phyloP scores from a whole-genome alignment of 352 stramenopile genomes.

The Phytophthora sp. region DNA sequence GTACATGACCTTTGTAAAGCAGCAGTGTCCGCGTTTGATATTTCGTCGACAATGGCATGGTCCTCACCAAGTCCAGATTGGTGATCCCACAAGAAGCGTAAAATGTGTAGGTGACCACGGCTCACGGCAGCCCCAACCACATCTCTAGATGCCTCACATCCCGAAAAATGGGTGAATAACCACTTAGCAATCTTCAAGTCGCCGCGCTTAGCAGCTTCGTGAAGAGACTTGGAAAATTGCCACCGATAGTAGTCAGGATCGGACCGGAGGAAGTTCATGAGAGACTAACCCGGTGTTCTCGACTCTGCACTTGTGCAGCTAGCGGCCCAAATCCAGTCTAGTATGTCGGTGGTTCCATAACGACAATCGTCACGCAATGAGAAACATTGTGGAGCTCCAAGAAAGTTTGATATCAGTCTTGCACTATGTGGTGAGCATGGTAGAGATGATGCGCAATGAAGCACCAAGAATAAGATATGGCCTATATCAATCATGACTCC shows the following conservation, averaged over 20 bases:
- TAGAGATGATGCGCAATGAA: no score
- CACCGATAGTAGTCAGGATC: neutral
- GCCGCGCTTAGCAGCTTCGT: neutral
- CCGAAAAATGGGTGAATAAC: neutral
- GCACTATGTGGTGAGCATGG: no score
- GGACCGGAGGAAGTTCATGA: neutral
- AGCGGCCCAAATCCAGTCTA: conserved; percentile 1
- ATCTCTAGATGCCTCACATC: neutral
- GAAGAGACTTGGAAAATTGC: neutral
- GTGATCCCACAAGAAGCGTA: neutral
- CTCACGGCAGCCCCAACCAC: neutral
- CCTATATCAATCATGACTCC: no score
- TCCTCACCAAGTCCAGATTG: no score
- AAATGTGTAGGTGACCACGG: neutral
- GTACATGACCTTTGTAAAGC: neutral
- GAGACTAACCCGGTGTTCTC: neutral
- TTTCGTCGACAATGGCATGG: no score
- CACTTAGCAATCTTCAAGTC: neutral
- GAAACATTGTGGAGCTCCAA: neutral
- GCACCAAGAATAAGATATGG: no score
- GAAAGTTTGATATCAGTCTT: neutral
- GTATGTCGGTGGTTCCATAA: neutral
- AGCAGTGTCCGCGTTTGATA: neutral
- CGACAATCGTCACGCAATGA: neutral
- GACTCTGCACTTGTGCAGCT: neutral